Base-by-base conservation (phyloP, 1,139 yeast species). In the Diutina pseudorugosa region DNA sequence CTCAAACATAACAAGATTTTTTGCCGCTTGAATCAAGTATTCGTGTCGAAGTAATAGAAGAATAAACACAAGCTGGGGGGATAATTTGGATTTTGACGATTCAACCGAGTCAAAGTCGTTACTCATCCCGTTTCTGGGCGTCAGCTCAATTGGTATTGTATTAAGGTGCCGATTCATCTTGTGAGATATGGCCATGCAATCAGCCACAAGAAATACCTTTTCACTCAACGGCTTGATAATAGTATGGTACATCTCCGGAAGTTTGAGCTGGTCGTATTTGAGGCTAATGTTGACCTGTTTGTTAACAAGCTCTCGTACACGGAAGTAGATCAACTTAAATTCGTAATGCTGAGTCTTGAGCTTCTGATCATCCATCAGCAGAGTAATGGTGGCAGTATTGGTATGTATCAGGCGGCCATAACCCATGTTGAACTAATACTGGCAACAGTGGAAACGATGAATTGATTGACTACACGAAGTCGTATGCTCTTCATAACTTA, bases 241-340 rank as follows among this genome's bases (percentile, higher is more conserved):
- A 2, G 79, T 70, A 21, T 78, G 61, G 53, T 77, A 72, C 41
- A 76, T 72, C 59, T 77, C 83, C 1, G 83, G 84, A 2, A 79
- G 66, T 55, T 74, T 73, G 54, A 80, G 65, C 61, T 79, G 84
- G 57, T 80, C 84, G 61, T 77, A 77, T 53, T 76, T 78, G 56
- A 80, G 67, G 53, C 76, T 71, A 25, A 78, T 62, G 47, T 68
- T 73, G 18, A 80, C 79, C 51, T 71, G 66, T 36, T 69, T 66
- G 58, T 72, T 71, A 47, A 75, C 61, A 30, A 67, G 59, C 51
- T 62, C 64, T 57, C 72, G 77, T 50, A 72, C 56, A 51, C 65
- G 68, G 58, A 71, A 71, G 57, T 72, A 73, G 11, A 70, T 61
- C 51, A 63, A 68, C 55, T 71, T 71, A 64, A 72, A 73, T 57